These are phyloP conservation scores for Herpotrichia juniperi DNA, from an alignment of 2,329 filamentous ascomycete species.

Conservation along the genomic window DNA sequence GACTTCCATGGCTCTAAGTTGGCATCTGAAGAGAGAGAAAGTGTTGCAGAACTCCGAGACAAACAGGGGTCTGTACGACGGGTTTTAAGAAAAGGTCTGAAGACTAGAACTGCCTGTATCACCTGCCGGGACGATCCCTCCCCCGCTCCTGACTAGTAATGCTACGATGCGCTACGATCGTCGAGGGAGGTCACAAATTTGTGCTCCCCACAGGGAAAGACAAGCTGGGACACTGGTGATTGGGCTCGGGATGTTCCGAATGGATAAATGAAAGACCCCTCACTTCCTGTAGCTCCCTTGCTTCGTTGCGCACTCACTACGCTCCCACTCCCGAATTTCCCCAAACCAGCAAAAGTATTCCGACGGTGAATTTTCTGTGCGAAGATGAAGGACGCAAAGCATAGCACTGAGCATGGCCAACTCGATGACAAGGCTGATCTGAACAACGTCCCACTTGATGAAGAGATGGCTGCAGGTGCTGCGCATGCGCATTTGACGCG, in stretches of 20 bases:
- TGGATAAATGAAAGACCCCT: constrained; percentile 2
- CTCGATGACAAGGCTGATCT: background rate
- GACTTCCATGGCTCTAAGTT: no score
- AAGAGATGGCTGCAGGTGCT: constrained; percentile 20
- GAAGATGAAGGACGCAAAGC: background rate
- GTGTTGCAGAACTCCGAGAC: background rate
- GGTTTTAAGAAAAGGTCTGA: background rate
- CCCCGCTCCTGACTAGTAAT: background rate
- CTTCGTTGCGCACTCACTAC: background rate
- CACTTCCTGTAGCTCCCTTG: background rate
- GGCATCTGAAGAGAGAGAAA: background rate
- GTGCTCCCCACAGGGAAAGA: constrained; percentile 2
- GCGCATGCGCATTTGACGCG: constrained; percentile 13
- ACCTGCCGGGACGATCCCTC: background rate
- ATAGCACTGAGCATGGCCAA: background rate
- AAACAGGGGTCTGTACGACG: background rate
- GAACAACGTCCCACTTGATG: constrained; percentile 1
- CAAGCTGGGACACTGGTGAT: background rate
- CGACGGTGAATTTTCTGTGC: no score
- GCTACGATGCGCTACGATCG: background rate
- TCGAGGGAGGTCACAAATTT: background rate
- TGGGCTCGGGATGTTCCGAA: background rate
- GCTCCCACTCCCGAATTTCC: no score
- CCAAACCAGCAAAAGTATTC: no score
- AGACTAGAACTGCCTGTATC: background rate